These are phyloP conservation scores for Meredithiella fracta DNA, from an alignment of 2,329 filamentous ascomycete species.

Conservation along the genomic window DNA sequence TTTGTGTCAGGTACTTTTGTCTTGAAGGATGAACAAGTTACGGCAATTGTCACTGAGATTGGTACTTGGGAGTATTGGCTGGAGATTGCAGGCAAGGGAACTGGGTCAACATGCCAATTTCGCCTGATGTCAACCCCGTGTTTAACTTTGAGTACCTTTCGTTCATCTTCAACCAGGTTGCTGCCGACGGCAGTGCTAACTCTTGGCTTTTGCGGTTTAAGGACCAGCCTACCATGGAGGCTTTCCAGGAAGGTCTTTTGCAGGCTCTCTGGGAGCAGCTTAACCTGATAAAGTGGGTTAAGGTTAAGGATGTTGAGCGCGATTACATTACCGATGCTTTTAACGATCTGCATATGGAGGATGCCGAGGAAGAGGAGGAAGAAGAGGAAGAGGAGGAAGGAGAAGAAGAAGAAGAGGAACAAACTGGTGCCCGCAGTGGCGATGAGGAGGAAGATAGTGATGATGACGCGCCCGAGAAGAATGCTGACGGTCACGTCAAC, in stretches of 20 bases:
- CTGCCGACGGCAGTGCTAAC: conserved; percentile 72
- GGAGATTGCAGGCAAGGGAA: conserved; percentile 64
- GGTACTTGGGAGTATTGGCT: conserved; percentile 94
- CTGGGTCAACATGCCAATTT: conserved; percentile 73
- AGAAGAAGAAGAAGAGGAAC: conserved; percentile 30
- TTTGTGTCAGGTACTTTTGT: conserved; percentile 76
- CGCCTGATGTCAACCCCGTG: conserved; percentile 88
- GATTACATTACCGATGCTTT: conserved; percentile 95
- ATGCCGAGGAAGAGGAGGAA: conserved; percentile 34
- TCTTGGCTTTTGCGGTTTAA: conserved; percentile 93
- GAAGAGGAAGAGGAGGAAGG: conserved; percentile 35
- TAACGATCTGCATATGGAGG: conserved; percentile 84
- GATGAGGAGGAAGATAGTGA: conserved; percentile 53
- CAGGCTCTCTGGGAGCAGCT: conserved; percentile 92
- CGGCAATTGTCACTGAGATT: conserved; percentile 67
- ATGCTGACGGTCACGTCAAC: conserved; percentile 71
- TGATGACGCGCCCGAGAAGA: conserved; percentile 50
- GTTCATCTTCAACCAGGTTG: conserved; percentile 97
- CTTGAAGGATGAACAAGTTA: conserved; percentile 57
- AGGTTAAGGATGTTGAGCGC: conserved; percentile 77
- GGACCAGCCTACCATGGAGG: conserved; percentile 62
- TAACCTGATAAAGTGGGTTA: conserved; percentile 86
- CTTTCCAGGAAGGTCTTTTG: conserved; percentile 87
- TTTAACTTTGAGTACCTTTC: conserved; percentile 99
- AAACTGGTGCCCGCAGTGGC: conserved; percentile 51